Conservation (phyloP, 345 rosid species). For the Stellera chamaejasme region DNA sequence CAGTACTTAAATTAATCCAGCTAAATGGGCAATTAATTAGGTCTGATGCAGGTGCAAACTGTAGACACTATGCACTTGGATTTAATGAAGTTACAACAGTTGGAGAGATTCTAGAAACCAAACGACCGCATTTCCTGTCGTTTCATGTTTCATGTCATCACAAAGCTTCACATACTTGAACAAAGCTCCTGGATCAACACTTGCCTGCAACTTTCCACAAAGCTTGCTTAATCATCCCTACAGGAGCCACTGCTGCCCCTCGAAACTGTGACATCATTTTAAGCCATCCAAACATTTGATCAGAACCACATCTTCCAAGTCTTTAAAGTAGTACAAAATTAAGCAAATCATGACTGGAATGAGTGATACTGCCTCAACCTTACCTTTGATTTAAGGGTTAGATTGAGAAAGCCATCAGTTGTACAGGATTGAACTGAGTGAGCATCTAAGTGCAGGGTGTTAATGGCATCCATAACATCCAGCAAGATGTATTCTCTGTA, state of each 20-base stretch:
- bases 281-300: background rate
- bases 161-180: too few relatives aligned
- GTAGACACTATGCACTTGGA: too few relatives aligned
- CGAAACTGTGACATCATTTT: conserved; percentile 40
- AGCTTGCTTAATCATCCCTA: conserved; percentile 49
- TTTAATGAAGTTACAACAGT: too few relatives aligned
- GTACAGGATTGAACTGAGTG: conserved; percentile 57
- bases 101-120: too few relatives aligned
- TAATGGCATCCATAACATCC: conserved; percentile 64
- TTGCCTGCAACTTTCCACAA: conserved; percentile 42
- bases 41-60: too few relatives aligned
- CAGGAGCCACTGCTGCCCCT: conserved; percentile 47
- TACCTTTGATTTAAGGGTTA: conserved; percentile 66
- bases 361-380: background rate
- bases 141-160: too few relatives aligned
- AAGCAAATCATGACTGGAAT: background rate
- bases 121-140: too few relatives aligned
- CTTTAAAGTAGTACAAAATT: background rate
- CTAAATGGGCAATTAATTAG: too few relatives aligned
- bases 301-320: too few relatives aligned
- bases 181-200: conserved; percentile 16
- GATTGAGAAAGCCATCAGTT: conserved; percentile 38
- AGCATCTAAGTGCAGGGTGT: conserved; percentile 60
- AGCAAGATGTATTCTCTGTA: conserved; percentile 57
- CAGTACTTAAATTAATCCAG: too few relatives aligned